phyloP scores from a whole-genome alignment of 495 filamentous ascomycete species.

The Halenospora varia region DNA sequence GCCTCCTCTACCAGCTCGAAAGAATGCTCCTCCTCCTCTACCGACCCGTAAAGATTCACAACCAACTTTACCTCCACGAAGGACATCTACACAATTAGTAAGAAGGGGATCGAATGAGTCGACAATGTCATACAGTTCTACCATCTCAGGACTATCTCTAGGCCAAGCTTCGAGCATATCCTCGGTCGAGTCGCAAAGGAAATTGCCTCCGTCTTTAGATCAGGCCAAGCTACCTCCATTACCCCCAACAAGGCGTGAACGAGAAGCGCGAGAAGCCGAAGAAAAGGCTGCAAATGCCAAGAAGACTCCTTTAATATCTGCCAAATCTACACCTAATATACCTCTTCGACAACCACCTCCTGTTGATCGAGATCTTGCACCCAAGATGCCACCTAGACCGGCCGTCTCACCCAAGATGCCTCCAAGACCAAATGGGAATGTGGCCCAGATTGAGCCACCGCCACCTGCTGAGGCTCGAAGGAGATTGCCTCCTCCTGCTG shows the following conservation, averaged over 20 bases:
- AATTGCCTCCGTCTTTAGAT: conserved; percentile 44
- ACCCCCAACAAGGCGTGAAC: conserved; percentile 19
- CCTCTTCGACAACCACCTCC: conserved; percentile 14
- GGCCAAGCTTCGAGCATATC: conserved; percentile 7
- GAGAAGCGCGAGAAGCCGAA: conserved; percentile 12
- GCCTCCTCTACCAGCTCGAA: conserved; percentile 16
- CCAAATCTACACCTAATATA: conserved; percentile 11
- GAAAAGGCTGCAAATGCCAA: conserved; percentile 4
- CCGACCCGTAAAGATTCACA: conserved; percentile 18
- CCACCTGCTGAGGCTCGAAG: conserved; percentile 6
- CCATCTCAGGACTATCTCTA: conserved; percentile 17
- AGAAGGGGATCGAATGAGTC: conserved; percentile 20
- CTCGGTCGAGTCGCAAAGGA: conserved; percentile 25
- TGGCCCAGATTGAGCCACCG: conserved; percentile 2
- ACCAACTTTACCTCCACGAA: conserved; percentile 22
- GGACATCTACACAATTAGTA: conserved; percentile 10
- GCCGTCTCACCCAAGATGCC: conserved; percentile 6
- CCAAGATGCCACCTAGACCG: conserved; percentile 20
- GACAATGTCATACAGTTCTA: conserved; percentile 17
- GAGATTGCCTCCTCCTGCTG: conserved; percentile 16
- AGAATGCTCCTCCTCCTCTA: conserved; percentile 23
- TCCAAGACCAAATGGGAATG: conserved; percentile 1
- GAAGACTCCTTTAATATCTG: background rate
- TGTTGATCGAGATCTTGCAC: conserved; percentile 14
- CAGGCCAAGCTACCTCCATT: conserved; percentile 47